phyloP scores from a whole-genome alignment of 139 green algal species.

The Asterochloris sp. region DNA sequence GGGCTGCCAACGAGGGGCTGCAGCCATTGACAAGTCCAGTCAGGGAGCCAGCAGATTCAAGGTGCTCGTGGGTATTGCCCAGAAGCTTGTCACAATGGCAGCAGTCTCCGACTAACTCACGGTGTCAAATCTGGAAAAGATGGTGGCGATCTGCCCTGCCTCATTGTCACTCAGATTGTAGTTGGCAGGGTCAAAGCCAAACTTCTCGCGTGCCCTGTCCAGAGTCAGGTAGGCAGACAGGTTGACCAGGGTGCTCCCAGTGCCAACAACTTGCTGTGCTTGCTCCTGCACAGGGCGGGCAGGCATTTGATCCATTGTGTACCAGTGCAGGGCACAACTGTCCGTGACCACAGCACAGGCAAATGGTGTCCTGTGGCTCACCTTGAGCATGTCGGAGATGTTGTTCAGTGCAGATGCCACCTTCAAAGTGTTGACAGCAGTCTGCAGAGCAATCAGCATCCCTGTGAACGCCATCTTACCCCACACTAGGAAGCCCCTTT shows the following conservation, averaged over 20 bases:
- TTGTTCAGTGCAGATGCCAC: conserved; percentile 40
- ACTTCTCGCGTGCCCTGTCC: conserved; percentile 54
- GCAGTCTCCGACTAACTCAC: too few species aligned
- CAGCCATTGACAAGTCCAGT: too few species aligned
- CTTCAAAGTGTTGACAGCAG: conserved; percentile 42
- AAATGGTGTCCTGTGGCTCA: neutral
- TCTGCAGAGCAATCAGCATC: conserved; percentile 35
- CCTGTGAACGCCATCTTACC: neutral
- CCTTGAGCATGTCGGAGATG: conserved; percentile 43
- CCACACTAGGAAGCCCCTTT: too few species aligned
- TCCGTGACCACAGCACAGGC: neutral
- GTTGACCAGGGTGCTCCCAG: conserved; percentile 55
- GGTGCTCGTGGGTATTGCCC: too few species aligned
- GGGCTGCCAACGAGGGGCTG: too few species aligned
- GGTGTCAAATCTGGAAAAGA: conserved; percentile 42
- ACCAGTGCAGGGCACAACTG: too few species aligned
- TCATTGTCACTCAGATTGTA: conserved; percentile 59
- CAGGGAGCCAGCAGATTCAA: too few species aligned
- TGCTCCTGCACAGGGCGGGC: neutral
- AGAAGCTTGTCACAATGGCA: too few species aligned
- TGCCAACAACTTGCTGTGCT: neutral
- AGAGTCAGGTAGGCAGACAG: conserved; percentile 74
- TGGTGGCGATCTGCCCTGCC: conserved; percentile 61
- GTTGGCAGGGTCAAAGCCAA: conserved; percentile 55
- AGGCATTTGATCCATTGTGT: too few species aligned